A percentile compares a stretch with the other conserved stretches of the same genome.
These are phyloP conservation scores for Psilocybe azurescens DNA, from an alignment of 768 basidiomycete genomes.

Conservation along the genomic window DNA sequence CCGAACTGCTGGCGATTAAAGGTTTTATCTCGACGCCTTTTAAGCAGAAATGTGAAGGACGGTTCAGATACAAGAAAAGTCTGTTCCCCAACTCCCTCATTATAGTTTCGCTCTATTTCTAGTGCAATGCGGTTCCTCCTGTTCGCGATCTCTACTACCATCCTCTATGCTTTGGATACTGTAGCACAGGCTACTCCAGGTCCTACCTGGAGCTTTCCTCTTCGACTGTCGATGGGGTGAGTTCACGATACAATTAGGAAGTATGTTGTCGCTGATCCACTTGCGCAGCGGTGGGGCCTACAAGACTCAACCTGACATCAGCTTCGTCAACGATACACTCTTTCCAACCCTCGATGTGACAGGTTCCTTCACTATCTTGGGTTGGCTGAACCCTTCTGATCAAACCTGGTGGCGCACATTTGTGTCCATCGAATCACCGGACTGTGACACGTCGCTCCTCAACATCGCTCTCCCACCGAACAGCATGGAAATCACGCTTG, in stretches of 20 bases:
- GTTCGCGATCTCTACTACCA: background rate
- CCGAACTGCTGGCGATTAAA: no score
- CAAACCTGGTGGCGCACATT: background rate
- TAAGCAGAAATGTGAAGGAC: no score
- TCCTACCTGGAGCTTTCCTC: constrained; percentile 8
- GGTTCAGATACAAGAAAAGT: no score
- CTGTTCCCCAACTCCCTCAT: background rate
- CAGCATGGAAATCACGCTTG: constrained; percentile 3
- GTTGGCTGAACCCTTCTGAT: background rate
- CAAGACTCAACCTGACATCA: background rate
- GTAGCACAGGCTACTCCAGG: background rate
- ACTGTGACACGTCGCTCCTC: constrained; percentile 1
- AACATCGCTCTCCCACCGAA: constrained; percentile 3
- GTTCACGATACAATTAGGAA: background rate
- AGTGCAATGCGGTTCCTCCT: background rate
- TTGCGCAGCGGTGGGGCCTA: background rate
- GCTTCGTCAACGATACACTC: constrained; percentile 1
- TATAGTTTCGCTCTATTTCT: background rate
- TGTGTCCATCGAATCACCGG: constrained; percentile 5
- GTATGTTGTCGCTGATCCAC: background rate
- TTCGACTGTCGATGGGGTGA: constrained; percentile 6
- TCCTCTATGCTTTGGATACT: background rate
- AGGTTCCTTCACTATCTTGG: constrained; percentile 5
- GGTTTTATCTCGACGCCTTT: no score
- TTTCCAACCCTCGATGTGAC: background rate